Evolutionary conservation across 2,329 filamentous ascomycete genomes (phyloP).

Genomic region (Penicillium digitatum): DNA sequence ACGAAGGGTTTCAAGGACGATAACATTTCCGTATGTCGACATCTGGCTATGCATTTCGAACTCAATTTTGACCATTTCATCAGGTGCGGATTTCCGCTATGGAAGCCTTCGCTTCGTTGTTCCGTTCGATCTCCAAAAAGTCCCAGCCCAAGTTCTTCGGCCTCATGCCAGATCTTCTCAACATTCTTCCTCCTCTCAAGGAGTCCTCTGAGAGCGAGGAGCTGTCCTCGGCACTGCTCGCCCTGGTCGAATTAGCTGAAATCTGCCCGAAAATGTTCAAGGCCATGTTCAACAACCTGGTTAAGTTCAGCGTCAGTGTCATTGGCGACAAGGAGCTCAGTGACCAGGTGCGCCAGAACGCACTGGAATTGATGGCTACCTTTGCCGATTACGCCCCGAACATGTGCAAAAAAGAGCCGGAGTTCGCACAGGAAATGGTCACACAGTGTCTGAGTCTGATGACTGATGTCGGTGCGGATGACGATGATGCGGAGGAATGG

Average conservation of each 20-base stretch:
- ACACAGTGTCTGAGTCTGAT: slow-evolving; percentile 96
- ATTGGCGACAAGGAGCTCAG: slow-evolving; percentile 94
- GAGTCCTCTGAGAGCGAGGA: slow-evolving; percentile 86
- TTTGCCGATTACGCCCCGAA: slow-evolving; percentile 92
- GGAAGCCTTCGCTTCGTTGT: slow-evolving; percentile 95
- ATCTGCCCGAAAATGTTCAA: slow-evolving; percentile 98
- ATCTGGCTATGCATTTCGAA: not conserved
- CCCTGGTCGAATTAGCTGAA: slow-evolving; percentile 91
- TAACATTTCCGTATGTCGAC: slow-evolving; percentile 63
- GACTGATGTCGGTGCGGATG: slow-evolving; percentile 92
- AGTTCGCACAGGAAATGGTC: slow-evolving; percentile 93
- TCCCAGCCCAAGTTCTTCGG: slow-evolving; percentile 80
- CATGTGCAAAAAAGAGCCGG: slow-evolving; percentile 92
- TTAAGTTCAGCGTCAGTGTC: slow-evolving; percentile 87
- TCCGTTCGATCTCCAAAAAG: slow-evolving; percentile 85
- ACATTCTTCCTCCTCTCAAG: slow-evolving; percentile 90
- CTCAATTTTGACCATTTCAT: slow-evolving; percentile 9
- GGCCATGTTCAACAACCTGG: slow-evolving; percentile 83
- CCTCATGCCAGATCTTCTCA: slow-evolving; percentile 85
- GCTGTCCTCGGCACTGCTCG: slow-evolving; percentile 81
- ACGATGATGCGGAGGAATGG: slow-evolving; percentile 94
- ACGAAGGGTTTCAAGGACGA: slow-evolving; percentile 88
- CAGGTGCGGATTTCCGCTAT: slow-evolving; percentile 89
- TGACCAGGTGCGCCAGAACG: slow-evolving; percentile 87
- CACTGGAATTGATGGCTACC: slow-evolving; percentile 93